A percentile compares a stretch with the other conserved stretches of the same genome.
Conservation (phyloP, 768 basidiomycete species). For the Calocera viscosa region DNA sequence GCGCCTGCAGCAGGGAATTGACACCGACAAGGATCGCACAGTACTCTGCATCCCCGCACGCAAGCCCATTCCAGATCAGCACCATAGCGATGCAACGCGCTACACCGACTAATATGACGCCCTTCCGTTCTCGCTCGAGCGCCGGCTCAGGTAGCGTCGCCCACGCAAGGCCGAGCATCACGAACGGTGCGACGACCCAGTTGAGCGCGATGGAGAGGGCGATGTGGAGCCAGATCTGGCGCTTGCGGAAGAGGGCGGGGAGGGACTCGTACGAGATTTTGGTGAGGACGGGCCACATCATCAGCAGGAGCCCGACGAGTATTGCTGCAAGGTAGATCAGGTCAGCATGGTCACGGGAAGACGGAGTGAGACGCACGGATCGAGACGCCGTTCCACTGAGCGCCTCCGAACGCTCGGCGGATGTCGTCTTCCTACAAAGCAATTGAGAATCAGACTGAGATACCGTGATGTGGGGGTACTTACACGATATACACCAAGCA, state of each 20-base stretch:
- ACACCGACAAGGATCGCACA: constrained; percentile 70
- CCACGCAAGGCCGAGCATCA: constrained; percentile 82
- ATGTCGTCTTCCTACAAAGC: constrained; percentile 36
- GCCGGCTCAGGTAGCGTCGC: constrained; percentile 60
- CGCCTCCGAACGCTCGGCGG: constrained; percentile 48
- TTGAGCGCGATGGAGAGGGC: constrained; percentile 55
- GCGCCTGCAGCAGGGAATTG: constrained; percentile 58
- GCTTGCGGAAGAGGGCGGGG: constrained; percentile 41
- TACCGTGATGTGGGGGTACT: background rate
- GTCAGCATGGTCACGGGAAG: background rate
- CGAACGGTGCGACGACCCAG: constrained; percentile 67
- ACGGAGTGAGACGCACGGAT: constrained; percentile 43
- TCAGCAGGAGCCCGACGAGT: constrained; percentile 65
- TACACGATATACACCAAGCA: constrained; percentile 50
- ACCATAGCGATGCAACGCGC: constrained; percentile 62
- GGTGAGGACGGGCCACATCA: constrained; percentile 70
- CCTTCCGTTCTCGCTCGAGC: constrained; percentile 56
- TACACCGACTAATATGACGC: constrained; percentile 72
- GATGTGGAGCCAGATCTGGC: constrained; percentile 53
- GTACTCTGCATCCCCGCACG: constrained; percentile 53
- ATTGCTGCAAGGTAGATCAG: constrained; percentile 51
- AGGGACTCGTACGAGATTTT: constrained; percentile 56
- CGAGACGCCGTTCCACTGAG: constrained; percentile 56
- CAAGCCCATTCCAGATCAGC: constrained; percentile 71
- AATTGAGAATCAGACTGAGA: background rate